These are phyloP conservation scores for Phallus indusiatus DNA, from an alignment of 768 basidiomycete species.

Conservation along the genomic window DNA sequence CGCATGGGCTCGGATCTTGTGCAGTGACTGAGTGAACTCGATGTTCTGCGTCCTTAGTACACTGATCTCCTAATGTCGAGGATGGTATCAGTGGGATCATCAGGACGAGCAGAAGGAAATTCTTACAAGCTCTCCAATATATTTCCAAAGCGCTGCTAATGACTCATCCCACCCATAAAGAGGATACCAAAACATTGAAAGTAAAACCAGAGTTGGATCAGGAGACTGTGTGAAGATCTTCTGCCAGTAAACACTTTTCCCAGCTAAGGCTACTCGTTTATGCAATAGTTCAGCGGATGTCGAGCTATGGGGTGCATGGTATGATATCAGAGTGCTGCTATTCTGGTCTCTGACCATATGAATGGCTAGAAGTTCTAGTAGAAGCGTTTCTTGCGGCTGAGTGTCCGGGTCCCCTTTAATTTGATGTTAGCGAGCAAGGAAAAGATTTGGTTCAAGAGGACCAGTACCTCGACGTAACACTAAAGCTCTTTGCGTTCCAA, in stretches of 20 bases:
- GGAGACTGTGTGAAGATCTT: constrained; percentile 24
- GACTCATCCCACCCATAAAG: constrained; percentile 57
- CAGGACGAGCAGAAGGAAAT: neutral
- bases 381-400: neutral
- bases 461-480: neutral
- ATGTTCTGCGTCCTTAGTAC: constrained; percentile 33
- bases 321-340: constrained; percentile 35
- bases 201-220: constrained; percentile 47
- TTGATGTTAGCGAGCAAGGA: too few species aligned
- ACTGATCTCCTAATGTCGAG: constrained; percentile 33
- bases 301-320: constrained; percentile 25
- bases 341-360: constrained; percentile 8
- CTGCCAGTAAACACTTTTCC: constrained; percentile 33
- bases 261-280: constrained; percentile 21
- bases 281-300: constrained; percentile 18
- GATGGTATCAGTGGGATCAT: neutral
- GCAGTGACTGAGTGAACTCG: constrained; percentile 41
- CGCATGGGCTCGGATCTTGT: constrained; percentile 48
- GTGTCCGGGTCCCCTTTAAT: neutral
- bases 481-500: neutral
- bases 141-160: constrained; percentile 41
- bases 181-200: constrained; percentile 48
- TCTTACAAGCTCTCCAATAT: constrained; percentile 43
- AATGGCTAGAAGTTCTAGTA: constrained; percentile 4
- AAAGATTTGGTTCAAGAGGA: too few species aligned